A percentile compares a stretch with the other conserved stretches of the same genome.
Evolutionary conservation across 106 monocot species (phyloP).

Genomic region (Platanthera guangdongensis): DNA sequence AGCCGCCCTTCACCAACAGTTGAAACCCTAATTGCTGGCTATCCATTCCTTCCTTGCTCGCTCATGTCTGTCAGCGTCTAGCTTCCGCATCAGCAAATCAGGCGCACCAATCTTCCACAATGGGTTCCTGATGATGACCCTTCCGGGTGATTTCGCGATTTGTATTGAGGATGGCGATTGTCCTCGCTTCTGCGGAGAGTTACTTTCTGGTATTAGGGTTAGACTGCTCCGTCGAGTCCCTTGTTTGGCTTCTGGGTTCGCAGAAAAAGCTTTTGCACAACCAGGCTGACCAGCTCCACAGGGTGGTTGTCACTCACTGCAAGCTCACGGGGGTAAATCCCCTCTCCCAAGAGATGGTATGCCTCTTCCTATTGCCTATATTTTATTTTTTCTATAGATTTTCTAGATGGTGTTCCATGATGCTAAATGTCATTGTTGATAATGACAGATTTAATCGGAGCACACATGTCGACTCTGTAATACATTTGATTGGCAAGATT

Average conservation of each 20-base stretch:
- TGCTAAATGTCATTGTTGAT: neutral
- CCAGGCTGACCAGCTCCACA: conserved; percentile 75
- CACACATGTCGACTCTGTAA: neutral
- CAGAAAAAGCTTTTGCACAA: conserved; percentile 66
- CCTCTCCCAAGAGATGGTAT: conserved; percentile 92
- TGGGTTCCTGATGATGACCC: conserved; percentile 2
- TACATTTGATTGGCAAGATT: neutral
- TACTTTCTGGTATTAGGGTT: conserved; percentile 25
- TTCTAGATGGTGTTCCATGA: neutral
- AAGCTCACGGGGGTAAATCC: conserved; percentile 93
- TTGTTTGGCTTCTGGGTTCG: conserved; percentile 34
- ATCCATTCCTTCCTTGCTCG: neutral
- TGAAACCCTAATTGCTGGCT: neutral
- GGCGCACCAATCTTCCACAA: neutral
- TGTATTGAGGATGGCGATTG: conserved; percentile 49
- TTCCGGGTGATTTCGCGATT: neutral
- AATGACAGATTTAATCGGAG: neutral
- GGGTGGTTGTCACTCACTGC: conserved; percentile 70
- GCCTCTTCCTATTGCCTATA: neutral
- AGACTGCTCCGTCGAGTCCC: conserved; percentile 22
- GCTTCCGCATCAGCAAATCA: neutral
- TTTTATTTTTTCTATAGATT: neutral
- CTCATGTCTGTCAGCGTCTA: neutral
- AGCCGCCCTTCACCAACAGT: neutral
- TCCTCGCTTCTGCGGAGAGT: conserved; percentile 12